These are phyloP conservation scores for Trichophaea hybrida DNA, from an alignment of 2,329 filamentous ascomycete species.

Conservation along the genomic window DNA sequence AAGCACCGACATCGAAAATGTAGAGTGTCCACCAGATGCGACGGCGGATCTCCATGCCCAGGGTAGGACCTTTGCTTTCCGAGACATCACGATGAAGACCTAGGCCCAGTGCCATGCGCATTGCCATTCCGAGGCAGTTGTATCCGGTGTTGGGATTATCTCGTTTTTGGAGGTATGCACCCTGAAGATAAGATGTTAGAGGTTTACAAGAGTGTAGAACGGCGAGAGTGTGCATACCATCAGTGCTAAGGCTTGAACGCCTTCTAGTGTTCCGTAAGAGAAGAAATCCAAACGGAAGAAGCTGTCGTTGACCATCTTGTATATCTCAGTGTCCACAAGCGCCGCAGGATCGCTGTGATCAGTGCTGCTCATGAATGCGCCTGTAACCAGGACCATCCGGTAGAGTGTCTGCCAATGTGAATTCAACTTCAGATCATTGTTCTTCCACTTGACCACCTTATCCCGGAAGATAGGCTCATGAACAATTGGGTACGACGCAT, in stretches of 20 bases:
- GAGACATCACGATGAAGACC: slow-evolving; percentile 38
- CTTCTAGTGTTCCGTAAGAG: slow-evolving; percentile 28
- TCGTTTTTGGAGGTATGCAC: slow-evolving; percentile 40
- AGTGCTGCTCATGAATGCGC: slow-evolving; percentile 31
- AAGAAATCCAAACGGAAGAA: slow-evolving; percentile 20
- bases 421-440: neutral
- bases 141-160: slow-evolving; percentile 40
- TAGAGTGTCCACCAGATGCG: slow-evolving; percentile 33
- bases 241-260: slow-evolving; percentile 29
- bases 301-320: slow-evolving; percentile 7
- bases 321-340: slow-evolving; percentile 14
- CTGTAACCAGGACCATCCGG: slow-evolving; percentile 32
- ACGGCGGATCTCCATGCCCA: slow-evolving; percentile 32
- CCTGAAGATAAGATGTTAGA: slow-evolving; percentile 21
- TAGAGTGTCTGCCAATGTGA: slow-evolving; percentile 30
- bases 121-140: slow-evolving; percentile 39
- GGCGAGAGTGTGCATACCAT: slow-evolving; percentile 23
- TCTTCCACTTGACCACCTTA: slow-evolving; percentile 18
- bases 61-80: slow-evolving; percentile 27
- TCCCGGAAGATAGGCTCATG: slow-evolving; percentile 36
- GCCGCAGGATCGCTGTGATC: slow-evolving; percentile 16
- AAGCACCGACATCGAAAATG: slow-evolving; percentile 36
- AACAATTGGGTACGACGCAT: slow-evolving; percentile 36
- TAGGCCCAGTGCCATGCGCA: slow-evolving; percentile 38
- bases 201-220: neutral